These are phyloP conservation scores for Purpureocillium lavendulum DNA, from an alignment of 2,329 filamentous ascomycete species.

Conservation along the genomic window DNA sequence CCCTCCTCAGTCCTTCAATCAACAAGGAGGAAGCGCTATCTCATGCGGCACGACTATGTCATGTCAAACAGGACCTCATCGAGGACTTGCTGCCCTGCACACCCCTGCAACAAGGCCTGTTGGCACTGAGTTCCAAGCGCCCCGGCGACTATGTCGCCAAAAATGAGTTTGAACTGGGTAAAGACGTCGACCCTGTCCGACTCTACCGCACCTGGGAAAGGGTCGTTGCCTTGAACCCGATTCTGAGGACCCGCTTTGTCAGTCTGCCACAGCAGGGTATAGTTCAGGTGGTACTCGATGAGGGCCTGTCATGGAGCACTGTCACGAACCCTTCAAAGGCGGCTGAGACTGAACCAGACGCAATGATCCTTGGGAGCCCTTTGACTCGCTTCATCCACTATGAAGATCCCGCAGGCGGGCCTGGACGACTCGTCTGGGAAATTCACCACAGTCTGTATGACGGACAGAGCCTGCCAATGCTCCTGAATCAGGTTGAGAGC, in stretches of 20 bases:
- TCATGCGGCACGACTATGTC: conserved; percentile 7
- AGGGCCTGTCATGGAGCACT: conserved; percentile 2
- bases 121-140: conserved; percentile 8
- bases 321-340: not conserved
- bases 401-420: not conserved
- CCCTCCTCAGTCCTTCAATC: not conserved
- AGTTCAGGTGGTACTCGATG: conserved; percentile 8
- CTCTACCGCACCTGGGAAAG: conserved; percentile 9
- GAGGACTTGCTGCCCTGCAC: conserved; percentile 13
- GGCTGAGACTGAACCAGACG: not conserved
- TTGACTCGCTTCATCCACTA: conserved; percentile 7
- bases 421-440: conserved; percentile 8
- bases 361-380: conserved; percentile 5
- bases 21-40: conserved; percentile 1
- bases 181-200: conserved; percentile 3
- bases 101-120: conserved; percentile 12
- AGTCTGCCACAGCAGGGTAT: conserved; percentile 7
- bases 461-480: conserved; percentile 39
- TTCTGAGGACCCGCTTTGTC: conserved; percentile 9
- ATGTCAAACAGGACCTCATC: conserved; percentile 4
- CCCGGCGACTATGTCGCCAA: conserved; percentile 10
- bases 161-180: conserved; percentile 7
- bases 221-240: conserved; percentile 7
- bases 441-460: conserved; percentile 39
- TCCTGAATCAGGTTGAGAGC: conserved; percentile 8